Conservation (phyloP, 164 flowering plant genomes). For the Sedum album region DNA sequence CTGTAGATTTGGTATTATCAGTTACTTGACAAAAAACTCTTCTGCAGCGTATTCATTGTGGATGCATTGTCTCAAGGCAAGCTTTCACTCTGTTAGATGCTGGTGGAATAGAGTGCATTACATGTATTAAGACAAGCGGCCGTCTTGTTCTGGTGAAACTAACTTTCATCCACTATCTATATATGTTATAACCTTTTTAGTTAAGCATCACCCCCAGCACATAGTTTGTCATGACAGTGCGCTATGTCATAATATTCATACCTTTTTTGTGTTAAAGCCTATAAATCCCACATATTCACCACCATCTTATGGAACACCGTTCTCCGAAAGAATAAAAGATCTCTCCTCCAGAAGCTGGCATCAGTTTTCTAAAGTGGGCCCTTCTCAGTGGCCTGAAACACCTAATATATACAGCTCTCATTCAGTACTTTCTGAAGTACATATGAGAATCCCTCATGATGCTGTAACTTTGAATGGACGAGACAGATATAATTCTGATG, state of each 20-base stretch:
- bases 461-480: constrained; percentile 26
- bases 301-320: constrained; percentile 22
- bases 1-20: not conserved
- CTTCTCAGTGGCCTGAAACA: constrained; percentile 58
- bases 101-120: constrained; percentile 78
- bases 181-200: not conserved
- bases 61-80: constrained; percentile 74
- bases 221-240: not conserved
- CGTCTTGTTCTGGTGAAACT: constrained; percentile 34
- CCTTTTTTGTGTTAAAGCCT: not conserved
- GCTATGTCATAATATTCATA: not conserved
- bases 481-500: constrained; percentile 27
- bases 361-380: constrained; percentile 46
- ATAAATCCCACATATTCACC: constrained; percentile 16
- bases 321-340: constrained; percentile 54
- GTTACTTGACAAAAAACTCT: too few relatives aligned
- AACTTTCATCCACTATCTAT: not conserved
- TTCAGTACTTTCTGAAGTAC: constrained; percentile 35
- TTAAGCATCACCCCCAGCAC: not conserved
- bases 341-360: constrained; percentile 50
- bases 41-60: constrained; percentile 85
- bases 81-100: constrained; percentile 58
- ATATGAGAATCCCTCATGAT: constrained; percentile 35
- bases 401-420: constrained; percentile 41
- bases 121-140: constrained; percentile 60